phyloP scores from a whole-genome alignment of 2,329 filamentous ascomycete genomes.

The Dactylellina cionopaga region DNA sequence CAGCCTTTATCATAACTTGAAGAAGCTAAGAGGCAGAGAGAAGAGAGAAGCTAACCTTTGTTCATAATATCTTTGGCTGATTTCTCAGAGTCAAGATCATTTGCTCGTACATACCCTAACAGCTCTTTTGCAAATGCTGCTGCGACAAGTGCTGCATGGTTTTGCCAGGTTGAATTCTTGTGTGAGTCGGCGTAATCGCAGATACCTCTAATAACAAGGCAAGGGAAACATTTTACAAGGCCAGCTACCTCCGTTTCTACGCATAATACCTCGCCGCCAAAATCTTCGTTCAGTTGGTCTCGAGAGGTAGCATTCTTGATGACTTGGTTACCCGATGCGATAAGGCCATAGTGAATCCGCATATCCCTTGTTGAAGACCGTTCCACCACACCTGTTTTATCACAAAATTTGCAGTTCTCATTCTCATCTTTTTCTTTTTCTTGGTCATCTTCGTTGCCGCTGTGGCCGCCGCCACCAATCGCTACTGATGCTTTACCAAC shows the following conservation, averaged over 20 bases:
- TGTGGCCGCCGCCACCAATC: too few relatives aligned
- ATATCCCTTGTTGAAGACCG: background rate
- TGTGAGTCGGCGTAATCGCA: slow-evolving; percentile 12
- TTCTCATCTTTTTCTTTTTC: background rate
- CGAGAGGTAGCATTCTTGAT: slow-evolving; percentile 7
- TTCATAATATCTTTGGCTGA: too few relatives aligned
- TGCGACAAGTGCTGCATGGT: slow-evolving; percentile 3
- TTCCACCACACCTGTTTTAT: too few relatives aligned
- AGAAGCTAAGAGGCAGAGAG: too few relatives aligned
- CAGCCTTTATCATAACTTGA: too few relatives aligned
- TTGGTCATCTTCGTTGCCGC: slow-evolving; percentile 10
- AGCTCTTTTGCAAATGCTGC: slow-evolving; percentile 15
- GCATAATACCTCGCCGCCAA: slow-evolving; percentile 8
- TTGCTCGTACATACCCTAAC: background rate
- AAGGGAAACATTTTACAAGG: too few relatives aligned
- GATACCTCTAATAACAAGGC: too few relatives aligned
- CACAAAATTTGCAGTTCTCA: too few relatives aligned
- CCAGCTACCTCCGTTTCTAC: too few relatives aligned
- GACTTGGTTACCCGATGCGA: slow-evolving; percentile 15
- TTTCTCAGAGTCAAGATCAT: too few relatives aligned
- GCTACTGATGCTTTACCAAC: too few relatives aligned
- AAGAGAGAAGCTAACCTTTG: too few relatives aligned
- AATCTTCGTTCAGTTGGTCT: slow-evolving; percentile 4
- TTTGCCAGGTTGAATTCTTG: slow-evolving; percentile 5
- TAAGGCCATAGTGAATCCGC: slow-evolving; percentile 14